phyloP scores from a whole-genome alignment of 441 rosid species.

The Hura crepitans region DNA sequence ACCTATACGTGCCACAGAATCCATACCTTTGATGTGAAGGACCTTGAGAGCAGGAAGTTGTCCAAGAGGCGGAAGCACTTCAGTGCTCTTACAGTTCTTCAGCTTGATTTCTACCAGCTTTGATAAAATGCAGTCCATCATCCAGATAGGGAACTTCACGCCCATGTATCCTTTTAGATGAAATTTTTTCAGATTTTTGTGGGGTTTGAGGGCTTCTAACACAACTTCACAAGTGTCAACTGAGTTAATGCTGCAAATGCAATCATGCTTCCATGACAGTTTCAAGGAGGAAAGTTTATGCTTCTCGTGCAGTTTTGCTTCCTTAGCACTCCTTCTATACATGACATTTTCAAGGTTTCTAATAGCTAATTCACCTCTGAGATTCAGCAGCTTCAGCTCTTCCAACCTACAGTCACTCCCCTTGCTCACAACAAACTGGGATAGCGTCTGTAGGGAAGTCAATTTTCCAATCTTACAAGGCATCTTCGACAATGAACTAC shows the following conservation, averaged over 20 bases:
- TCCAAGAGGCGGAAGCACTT: conserved; percentile 22
- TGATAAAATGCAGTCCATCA: background rate
- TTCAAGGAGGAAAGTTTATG: background rate
- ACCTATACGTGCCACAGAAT: conserved; percentile 15
- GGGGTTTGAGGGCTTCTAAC: conserved; percentile 23
- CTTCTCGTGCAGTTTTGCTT: conserved; percentile 10
- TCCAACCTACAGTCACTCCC: background rate
- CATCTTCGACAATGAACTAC: background rate
- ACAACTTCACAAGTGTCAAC: conserved; percentile 8
- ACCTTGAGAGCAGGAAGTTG: conserved; percentile 18
- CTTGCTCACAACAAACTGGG: background rate
- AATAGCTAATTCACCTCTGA: conserved; percentile 7
- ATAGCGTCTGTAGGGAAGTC: background rate
- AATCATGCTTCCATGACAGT: background rate
- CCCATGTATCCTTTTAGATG: conserved; percentile 23
- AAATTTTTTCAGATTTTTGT: conserved; percentile 16
- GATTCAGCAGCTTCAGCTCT: conserved; percentile 13
- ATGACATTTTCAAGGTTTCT: conserved; percentile 3
- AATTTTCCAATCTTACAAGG: background rate
- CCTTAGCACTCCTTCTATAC: background rate
- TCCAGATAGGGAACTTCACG: conserved; percentile 13
- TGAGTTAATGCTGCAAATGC: background rate
- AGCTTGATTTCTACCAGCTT: conserved; percentile 16
- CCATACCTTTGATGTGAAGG: conserved; percentile 26
- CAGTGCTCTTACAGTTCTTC: conserved; percentile 18